Conservation (phyloP, 768 basidiomycete species). For the Suillus placidus region DNA sequence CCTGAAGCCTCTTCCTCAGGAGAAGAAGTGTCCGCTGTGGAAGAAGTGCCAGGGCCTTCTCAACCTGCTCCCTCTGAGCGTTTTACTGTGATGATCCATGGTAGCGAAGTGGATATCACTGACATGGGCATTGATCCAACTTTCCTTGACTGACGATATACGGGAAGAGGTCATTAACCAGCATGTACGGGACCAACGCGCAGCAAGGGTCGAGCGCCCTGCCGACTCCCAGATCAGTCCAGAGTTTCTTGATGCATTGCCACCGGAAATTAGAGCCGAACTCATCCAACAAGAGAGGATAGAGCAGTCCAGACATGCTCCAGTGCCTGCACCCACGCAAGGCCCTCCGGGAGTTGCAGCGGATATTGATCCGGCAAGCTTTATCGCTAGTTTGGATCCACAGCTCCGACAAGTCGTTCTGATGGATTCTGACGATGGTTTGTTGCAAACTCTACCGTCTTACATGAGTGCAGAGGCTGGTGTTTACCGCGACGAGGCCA, state of each 20-base stretch:
- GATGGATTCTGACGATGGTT: constrained; percentile 84
- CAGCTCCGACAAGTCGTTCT: constrained; percentile 89
- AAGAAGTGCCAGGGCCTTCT: constrained; percentile 33
- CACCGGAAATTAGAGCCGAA: constrained; percentile 95
- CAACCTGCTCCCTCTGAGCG: constrained; percentile 50
- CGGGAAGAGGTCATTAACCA: constrained; percentile 97
- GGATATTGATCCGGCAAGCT: constrained; percentile 87
- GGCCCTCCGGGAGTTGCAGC: constrained; percentile 46
- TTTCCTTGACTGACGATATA: constrained; percentile 99
- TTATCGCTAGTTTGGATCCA: constrained; percentile 91
- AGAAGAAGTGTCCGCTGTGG: constrained; percentile 14
- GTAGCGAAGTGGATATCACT: constrained; percentile 93
- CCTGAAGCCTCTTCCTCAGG: constrained; percentile 23
- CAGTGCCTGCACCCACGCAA: constrained; percentile 35
- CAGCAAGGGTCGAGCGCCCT: constrained; percentile 72
- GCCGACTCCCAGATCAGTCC: constrained; percentile 88
- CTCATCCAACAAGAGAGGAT: constrained; percentile 93
- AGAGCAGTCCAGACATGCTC: constrained; percentile 69
- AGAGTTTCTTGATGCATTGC: constrained; percentile 95
- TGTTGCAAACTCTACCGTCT: constrained; percentile 78
- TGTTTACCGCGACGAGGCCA: constrained; percentile 61
- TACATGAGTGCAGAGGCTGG: constrained; percentile 87
- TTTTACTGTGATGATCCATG: constrained; percentile 89
- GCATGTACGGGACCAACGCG: constrained; percentile 90
- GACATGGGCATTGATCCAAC: constrained; percentile 98